phyloP scores from a whole-genome alignment of 768 basidiomycete genomes.

The Pisolithus orientalis region DNA sequence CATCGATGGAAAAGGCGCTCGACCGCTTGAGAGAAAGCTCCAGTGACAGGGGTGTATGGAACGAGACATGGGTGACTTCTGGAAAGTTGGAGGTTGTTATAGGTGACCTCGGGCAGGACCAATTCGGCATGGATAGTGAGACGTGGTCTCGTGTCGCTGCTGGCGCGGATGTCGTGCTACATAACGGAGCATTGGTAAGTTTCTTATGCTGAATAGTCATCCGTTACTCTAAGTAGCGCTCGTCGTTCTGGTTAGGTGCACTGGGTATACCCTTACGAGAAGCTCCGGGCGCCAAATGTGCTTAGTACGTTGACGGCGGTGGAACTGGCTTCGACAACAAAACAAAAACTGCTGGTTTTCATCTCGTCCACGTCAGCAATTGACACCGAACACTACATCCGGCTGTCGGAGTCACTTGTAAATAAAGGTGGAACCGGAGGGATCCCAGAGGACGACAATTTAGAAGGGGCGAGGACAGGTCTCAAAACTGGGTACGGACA shows the following conservation, averaged over 20 bases:
- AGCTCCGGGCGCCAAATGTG: constrained; percentile 89
- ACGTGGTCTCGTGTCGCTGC: constrained; percentile 62
- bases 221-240: background rate
- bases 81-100: constrained; percentile 70
- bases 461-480: constrained; percentile 71
- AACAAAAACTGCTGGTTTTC: constrained; percentile 79
- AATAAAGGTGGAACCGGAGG: constrained; percentile 46
- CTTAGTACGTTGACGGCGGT: constrained; percentile 81
- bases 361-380: constrained; percentile 95
- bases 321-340: constrained; percentile 66
- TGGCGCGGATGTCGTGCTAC: constrained; percentile 79
- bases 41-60: constrained; percentile 81
- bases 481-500: constrained; percentile 95
- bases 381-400: constrained; percentile 87
- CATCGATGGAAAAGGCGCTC: constrained; percentile 54
- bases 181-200: constrained; percentile 94
- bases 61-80: constrained; percentile 68
- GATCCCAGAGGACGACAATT: constrained; percentile 80
- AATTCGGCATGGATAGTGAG: constrained; percentile 62
- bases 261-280: constrained; percentile 98
- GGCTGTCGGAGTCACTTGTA: constrained; percentile 68
- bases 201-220: background rate
- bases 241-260: constrained; percentile 59
- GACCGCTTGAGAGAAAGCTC: constrained; percentile 66
- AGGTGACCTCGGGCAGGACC: constrained; percentile 75